These are phyloP conservation scores for Arthroderma sp. DNA, from an alignment of 2,329 filamentous ascomycete genomes.

Conservation along the genomic window DNA sequence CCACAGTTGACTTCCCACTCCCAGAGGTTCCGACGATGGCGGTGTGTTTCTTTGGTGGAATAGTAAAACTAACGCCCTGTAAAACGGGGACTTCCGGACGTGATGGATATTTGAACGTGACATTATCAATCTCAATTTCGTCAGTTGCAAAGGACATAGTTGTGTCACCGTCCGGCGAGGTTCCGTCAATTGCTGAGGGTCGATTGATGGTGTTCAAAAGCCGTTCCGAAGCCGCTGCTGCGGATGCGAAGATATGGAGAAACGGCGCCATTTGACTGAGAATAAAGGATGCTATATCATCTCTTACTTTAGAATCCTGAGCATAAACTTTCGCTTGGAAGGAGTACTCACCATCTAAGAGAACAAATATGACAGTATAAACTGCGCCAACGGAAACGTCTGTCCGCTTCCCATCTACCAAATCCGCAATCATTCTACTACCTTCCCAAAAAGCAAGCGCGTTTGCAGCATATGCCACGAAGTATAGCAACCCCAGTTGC, in stretches of 20 bases:
- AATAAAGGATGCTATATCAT: slow-evolving; percentile 20
- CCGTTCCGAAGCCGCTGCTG: slow-evolving; percentile 8
- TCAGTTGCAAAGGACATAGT: slow-evolving; percentile 38
- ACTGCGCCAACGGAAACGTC: slow-evolving; percentile 22
- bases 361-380: slow-evolving; percentile 28
- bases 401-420: slow-evolving; percentile 19
- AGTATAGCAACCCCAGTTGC: slow-evolving; percentile 48
- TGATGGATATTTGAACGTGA: slow-evolving; percentile 23
- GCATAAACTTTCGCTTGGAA: slow-evolving; percentile 8
- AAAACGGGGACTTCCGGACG: slow-evolving; percentile 25
- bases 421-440: slow-evolving; percentile 36
- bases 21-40: slow-evolving; percentile 39
- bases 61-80: slow-evolving; percentile 19
- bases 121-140: slow-evolving; percentile 14
- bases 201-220: slow-evolving; percentile 11
- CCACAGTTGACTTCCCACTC: slow-evolving; percentile 40
- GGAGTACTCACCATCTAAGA: slow-evolving; percentile 22
- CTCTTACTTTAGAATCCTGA: not conserved
- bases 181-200: slow-evolving; percentile 11
- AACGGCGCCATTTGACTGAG: slow-evolving; percentile 28
- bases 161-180: slow-evolving; percentile 17
- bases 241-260: slow-evolving; percentile 15
- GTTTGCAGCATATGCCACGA: slow-evolving; percentile 52
- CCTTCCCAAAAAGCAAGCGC: slow-evolving; percentile 54
- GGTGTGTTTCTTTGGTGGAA: slow-evolving; percentile 25